Base-by-base conservation (phyloP, 164 flowering plant genomes). In the Piper longum region DNA sequence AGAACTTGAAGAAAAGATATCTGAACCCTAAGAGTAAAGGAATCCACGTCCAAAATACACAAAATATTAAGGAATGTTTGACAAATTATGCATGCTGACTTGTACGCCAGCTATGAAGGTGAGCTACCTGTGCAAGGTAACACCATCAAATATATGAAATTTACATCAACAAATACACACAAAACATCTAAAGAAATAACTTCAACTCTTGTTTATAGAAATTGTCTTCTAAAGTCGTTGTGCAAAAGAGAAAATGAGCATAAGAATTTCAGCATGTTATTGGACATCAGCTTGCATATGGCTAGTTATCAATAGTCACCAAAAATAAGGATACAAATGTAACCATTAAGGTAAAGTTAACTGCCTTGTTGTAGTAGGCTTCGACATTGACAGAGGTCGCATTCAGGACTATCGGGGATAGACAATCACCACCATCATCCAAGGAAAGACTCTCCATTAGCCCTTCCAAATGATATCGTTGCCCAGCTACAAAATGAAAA, bases 321-420 rank as follows among this genome's bases (percentile, higher is more conserved):
- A 9, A 5, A 57, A 7, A 12, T 57, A 7, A 93, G 98, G 97
- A 93, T 93, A 93, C 99, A 81, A 93, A 93, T 62, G 97, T 90
- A 72, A 93, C 95, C 99, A 93, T 86, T 80, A 93, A 80, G 64
- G 99, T 93, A 75, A 90, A 93, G 70, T 93, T 93, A 66, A 93
- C 91, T 59, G 99, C 99, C 79, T 93, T 93, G 75, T 83, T 93
- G 74, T 90, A 90, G 81, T 93, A 93, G 65, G 86, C 87, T 66
- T 90, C 99, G 67, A 84, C 80, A 73, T 90, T 88, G 71, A 93
- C 80, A 64, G 99, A 90, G 67, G 92, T 90, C 41, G 99, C 89
- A 83, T 93, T 93, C 39, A 93, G 54, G 19, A 77, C 64, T 70
- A 93, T 80, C 26, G 97, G 92, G 16, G 90, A 81, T 73, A 85